Percentiles rank a stretch among this genome's conserved stretches.
Evolutionary conservation across 306 rosid genomes (phyloP).

Genomic region (Quercus mongolica): DNA sequence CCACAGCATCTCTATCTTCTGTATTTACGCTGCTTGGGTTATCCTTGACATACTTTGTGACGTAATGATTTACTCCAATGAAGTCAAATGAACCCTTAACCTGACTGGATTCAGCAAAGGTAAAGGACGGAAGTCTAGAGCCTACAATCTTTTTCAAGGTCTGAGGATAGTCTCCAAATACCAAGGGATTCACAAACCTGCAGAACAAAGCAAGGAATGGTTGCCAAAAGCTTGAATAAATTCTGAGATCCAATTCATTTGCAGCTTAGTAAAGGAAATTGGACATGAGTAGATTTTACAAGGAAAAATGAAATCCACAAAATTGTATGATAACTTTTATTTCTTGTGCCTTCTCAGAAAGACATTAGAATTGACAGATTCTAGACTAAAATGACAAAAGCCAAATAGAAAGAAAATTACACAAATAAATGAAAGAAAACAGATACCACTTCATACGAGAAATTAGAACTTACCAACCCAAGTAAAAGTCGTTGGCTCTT

Average conservation of each 20-base stretch:
- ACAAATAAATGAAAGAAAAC: background rate
- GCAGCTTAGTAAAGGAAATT: background rate
- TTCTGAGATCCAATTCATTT: background rate
- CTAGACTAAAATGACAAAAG: background rate
- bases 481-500: slow-evolving; percentile 41
- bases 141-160: slow-evolving; percentile 50
- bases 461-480: slow-evolving; percentile 48
- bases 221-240: no score
- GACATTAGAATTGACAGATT: background rate
- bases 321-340: background rate
- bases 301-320: background rate
- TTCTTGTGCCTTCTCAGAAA: background rate
- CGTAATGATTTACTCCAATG: slow-evolving; percentile 48
- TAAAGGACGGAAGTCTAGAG: slow-evolving; percentile 58
- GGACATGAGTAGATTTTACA: background rate
- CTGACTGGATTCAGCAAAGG: slow-evolving; percentile 35
- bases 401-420: background rate
- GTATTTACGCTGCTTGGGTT: slow-evolving; percentile 5
- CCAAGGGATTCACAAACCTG: slow-evolving; percentile 63
- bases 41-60: slow-evolving; percentile 17
- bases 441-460: background rate
- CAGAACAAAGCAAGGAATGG: background rate
- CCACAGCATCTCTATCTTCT: background rate
- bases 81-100: slow-evolving; percentile 58
- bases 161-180: slow-evolving; percentile 57